These are phyloP conservation scores for Taphrina pruni DNA, from an alignment of 1,139 yeast species.

Conservation along the genomic window DNA sequence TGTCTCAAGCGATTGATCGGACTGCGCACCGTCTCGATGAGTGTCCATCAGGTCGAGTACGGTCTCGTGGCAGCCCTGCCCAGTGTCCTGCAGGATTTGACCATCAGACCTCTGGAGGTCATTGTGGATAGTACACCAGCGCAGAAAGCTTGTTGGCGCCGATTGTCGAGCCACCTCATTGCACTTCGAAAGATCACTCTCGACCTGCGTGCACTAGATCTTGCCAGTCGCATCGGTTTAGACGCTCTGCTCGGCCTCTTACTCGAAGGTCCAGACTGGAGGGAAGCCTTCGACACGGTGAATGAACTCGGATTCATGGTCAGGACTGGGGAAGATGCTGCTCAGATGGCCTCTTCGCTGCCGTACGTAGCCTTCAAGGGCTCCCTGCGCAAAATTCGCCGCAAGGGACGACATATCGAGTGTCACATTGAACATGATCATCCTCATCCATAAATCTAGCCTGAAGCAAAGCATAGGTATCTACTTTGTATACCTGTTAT, in stretches of 20 bases:
- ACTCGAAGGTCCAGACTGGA: conserved; percentile 27
- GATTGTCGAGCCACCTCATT: conserved; percentile 12
- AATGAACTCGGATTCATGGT: neutral
- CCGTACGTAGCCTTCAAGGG: conserved; percentile 16
- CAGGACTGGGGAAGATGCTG: neutral
- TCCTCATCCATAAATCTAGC: neutral
- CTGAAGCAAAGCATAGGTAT: no score
- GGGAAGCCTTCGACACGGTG: conserved; percentile 18
- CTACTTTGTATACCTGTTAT: no score
- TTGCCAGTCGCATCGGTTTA: neutral
- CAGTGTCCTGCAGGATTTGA: conserved; percentile 14
- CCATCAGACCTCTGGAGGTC: conserved; percentile 7
- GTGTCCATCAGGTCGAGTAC: conserved; percentile 7
- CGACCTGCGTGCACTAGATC: conserved; percentile 7
- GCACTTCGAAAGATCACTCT: conserved; percentile 5
- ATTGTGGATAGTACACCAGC: neutral
- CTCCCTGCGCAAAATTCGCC: conserved; percentile 11
- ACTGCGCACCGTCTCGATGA: conserved; percentile 1
- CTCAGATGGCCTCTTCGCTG: conserved; percentile 3
- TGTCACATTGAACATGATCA: neutral
- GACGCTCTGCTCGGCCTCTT: conserved; percentile 12
- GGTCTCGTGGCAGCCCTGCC: conserved; percentile 5
- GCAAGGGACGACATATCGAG: conserved; percentile 14
- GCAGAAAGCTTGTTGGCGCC: conserved; percentile 18
- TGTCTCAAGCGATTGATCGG: conserved; percentile 10